These are phyloP conservation scores for Phyllosticta citriasiana DNA, from an alignment of 2,329 filamentous ascomycete genomes.

Conservation along the genomic window DNA sequence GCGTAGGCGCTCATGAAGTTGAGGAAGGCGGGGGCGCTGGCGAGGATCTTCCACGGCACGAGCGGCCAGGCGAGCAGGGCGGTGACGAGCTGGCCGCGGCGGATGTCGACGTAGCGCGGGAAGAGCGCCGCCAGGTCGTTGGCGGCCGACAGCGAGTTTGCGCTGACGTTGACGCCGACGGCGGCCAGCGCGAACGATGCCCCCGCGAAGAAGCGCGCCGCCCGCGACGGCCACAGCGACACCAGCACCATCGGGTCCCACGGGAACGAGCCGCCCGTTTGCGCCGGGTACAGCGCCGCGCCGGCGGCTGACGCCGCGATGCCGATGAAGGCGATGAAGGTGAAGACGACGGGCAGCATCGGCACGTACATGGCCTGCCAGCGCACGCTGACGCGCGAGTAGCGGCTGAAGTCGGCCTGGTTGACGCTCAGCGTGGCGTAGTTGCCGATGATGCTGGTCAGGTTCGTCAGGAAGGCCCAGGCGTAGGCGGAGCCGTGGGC, in stretches of 20 bases:
- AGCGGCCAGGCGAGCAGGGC: constrained; percentile 34
- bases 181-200: constrained; percentile 39
- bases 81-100: constrained; percentile 38
- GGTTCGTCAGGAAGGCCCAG: constrained; percentile 43
- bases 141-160: constrained; percentile 43
- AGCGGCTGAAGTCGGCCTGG: constrained; percentile 48
- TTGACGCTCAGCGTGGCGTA: constrained; percentile 45
- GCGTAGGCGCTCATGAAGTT: constrained; percentile 58
- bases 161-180: constrained; percentile 44
- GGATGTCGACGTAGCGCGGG: constrained; percentile 44
- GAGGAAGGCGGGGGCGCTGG: constrained; percentile 31
- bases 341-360: constrained; percentile 43
- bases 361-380: constrained; percentile 43
- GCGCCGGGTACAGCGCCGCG: constrained; percentile 34
- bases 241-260: constrained; percentile 37
- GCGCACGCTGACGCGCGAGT: constrained; percentile 37
- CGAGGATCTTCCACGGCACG: constrained; percentile 39
- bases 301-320: constrained; percentile 49
- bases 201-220: constrained; percentile 32
- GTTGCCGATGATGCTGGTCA: constrained; percentile 40
- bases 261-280: constrained; percentile 26
- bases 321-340: constrained; percentile 46
- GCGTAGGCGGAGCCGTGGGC: constrained; percentile 42
- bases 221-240: constrained; percentile 27
- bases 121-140: constrained; percentile 45